Evolutionary conservation across 345 rosid genomes (phyloP).

Genomic region (Citrus sp.): DNA sequence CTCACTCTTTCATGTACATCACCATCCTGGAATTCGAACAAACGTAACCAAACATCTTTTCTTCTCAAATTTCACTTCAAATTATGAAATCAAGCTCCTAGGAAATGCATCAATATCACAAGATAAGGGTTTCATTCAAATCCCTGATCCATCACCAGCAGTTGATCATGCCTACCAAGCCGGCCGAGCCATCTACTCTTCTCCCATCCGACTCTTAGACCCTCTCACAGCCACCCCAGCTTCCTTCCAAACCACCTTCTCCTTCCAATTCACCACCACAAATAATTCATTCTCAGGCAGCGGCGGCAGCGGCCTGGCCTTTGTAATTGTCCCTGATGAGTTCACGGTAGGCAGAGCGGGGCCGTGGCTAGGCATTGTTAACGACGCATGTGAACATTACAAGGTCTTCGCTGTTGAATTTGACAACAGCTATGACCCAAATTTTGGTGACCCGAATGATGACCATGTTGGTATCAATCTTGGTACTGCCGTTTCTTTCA

Average conservation of each 20-base stretch:
- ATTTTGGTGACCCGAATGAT: slow-evolving; percentile 14
- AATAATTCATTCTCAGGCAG: not conserved
- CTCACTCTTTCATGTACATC: slow-evolving; percentile 5
- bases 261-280: slow-evolving; percentile 18
- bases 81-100: slow-evolving; percentile 14
- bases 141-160: slow-evolving; percentile 16
- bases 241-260: slow-evolving; percentile 24
- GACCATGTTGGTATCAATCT: slow-evolving; percentile 19
- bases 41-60: slow-evolving; percentile 17
- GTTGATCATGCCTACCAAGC: slow-evolving; percentile 4
- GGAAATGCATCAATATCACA: slow-evolving; percentile 22
- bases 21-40: slow-evolving; percentile 3
- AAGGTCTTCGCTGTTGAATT: slow-evolving; percentile 16
- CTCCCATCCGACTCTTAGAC: slow-evolving; percentile 16
- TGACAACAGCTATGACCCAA: slow-evolving; percentile 7
- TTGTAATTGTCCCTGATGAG: slow-evolving; percentile 20
- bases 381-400: slow-evolving; percentile 15
- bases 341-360: slow-evolving; percentile 24
- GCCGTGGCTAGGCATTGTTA: slow-evolving; percentile 20
- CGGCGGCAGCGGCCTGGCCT: slow-evolving; percentile 7
- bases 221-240: slow-evolving; percentile 15
- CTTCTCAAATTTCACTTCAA: slow-evolving; percentile 17
- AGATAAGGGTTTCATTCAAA: slow-evolving; percentile 13
- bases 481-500: slow-evolving; percentile 16
- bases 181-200: slow-evolving; percentile 19